Conservation (phyloP, 345 rosid genomes). For the Eucalyptus cloeziana region DNA sequence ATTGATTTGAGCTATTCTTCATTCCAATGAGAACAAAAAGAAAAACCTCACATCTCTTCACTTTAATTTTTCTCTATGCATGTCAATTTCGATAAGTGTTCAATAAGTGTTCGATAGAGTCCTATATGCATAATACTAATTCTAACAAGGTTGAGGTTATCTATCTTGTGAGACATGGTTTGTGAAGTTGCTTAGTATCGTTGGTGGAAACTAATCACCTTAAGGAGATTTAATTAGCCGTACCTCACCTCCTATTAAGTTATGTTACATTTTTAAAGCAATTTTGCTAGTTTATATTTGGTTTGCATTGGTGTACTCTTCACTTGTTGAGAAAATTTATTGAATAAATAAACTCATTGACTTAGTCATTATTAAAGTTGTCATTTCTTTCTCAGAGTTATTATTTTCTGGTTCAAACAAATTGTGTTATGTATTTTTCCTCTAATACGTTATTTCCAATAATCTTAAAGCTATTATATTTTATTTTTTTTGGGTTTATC, state of each 20-base stretch:
- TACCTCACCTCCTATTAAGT: neutral
- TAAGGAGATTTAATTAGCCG: too few species aligned
- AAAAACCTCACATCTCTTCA: neutral
- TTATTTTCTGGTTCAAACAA: too few species aligned
- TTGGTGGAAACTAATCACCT: too few species aligned
- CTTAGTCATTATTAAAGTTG: too few species aligned
- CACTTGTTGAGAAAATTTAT: too few species aligned
- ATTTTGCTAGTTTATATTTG: too few species aligned
- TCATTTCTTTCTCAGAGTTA: too few species aligned
- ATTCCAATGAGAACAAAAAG: neutral
- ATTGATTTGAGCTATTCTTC: neutral
- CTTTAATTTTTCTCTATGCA: neutral
- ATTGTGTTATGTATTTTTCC: too few species aligned
- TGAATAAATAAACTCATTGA: too few species aligned
- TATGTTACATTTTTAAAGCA: neutral
- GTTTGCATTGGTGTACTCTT: neutral
- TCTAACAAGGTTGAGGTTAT: neutral
- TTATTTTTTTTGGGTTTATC: too few species aligned
- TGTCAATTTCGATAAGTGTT: neutral
- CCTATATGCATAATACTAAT: neutral
- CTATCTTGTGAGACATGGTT: neutral
- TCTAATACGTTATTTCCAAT: too few species aligned
- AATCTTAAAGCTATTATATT: too few species aligned
- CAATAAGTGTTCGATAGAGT: accelerated
- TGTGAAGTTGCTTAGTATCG: neutral